Percentiles rank a stretch among this genome's conserved stretches.
These are phyloP conservation scores for Ceratobasidium sp. DNA, from an alignment of 1,284 basidiomycete species.

Conservation along the genomic window DNA sequence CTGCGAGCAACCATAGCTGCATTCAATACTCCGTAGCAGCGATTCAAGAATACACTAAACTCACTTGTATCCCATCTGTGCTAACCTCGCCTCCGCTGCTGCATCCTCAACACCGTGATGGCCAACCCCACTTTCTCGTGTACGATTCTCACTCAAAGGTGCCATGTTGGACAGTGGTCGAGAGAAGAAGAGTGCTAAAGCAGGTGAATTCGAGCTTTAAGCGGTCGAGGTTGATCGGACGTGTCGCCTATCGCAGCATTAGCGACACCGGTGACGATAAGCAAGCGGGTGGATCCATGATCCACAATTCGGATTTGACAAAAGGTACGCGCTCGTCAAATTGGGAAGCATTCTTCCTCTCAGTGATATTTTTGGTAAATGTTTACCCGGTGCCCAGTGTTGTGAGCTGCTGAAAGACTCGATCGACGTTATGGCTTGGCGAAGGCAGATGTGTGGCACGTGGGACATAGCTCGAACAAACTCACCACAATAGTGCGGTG, in stretches of 20 bases:
- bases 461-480: not conserved
- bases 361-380: not conserved
- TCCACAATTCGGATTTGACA: constrained; percentile 14
- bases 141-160: constrained; percentile 19
- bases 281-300: constrained; percentile 30
- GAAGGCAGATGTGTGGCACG: not conserved
- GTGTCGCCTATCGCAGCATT: constrained; percentile 37
- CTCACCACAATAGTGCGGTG: too few species aligned
- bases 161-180: constrained; percentile 33
- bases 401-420: not conserved
- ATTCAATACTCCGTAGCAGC: not conserved
- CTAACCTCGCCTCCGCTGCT: constrained; percentile 50
- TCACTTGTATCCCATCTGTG: constrained; percentile 57
- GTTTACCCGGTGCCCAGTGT: not conserved
- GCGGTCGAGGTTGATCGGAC: constrained; percentile 22
- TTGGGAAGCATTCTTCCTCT: not conserved
- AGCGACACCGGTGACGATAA: constrained; percentile 37
- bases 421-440: constrained; percentile 12
- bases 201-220: constrained; percentile 16
- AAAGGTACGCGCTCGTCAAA: constrained; percentile 8
- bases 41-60: not conserved
- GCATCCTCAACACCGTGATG: constrained; percentile 4
- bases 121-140: constrained; percentile 6
- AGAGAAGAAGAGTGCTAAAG: not conserved
- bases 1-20: not conserved